Evolutionary conservation across 2,329 filamentous ascomycete species (phyloP).

Genomic region (Botrytis medusae): DNA sequence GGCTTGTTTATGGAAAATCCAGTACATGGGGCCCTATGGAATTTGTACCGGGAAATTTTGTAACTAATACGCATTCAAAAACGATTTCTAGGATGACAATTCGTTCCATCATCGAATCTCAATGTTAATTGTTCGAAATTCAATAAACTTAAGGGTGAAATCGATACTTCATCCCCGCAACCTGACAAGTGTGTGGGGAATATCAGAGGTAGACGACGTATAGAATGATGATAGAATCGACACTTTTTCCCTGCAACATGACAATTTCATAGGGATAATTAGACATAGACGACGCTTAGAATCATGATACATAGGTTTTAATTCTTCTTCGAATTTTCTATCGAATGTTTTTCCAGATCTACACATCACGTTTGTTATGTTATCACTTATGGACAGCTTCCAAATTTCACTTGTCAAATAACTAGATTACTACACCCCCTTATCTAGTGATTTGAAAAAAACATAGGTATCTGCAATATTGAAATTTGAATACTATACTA

Average conservation of each 20-base stretch:
- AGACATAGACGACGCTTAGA: no score
- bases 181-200: neutral
- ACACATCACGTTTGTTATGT: no score
- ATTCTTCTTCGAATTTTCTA: neutral
- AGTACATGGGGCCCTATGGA: neutral
- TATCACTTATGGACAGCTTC: neutral
- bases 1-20: neutral
- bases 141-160: neutral
- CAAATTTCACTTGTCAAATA: neutral
- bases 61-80: neutral
- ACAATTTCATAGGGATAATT: no score
- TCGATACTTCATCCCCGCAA: neutral
- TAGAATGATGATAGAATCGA: neutral
- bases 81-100: fast-evolving
- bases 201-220: fast-evolving
- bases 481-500: neutral
- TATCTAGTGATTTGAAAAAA: neutral
- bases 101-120: neutral
- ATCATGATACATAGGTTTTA: neutral
- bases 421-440: neutral
- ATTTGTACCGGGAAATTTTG: neutral
- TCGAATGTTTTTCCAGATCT: no score
- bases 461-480: neutral
- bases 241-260: neutral
- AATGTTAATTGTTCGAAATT: neutral